Percentiles rank a stretch among this genome's conserved stretches.
Conservation (phyloP, 176 grass and related monocot species). For the Phoenix dactylifera region DNA sequence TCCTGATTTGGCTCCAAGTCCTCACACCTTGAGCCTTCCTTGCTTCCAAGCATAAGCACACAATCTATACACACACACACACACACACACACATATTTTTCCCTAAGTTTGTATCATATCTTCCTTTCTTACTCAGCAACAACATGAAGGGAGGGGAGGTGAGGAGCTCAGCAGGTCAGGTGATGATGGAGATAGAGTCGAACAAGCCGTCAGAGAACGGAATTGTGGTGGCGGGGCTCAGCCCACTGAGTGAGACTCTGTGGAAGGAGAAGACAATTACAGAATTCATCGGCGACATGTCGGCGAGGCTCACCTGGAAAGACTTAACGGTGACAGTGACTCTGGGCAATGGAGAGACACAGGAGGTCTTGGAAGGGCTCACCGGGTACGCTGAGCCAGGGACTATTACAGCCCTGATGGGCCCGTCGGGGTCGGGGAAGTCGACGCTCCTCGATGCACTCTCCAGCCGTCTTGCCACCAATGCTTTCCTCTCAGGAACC, state of each 20-base stretch:
- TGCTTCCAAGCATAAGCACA: too few species aligned
- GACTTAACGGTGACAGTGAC: constrained; percentile 83
- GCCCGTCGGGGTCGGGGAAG: constrained; percentile 87
- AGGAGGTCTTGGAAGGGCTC: constrained; percentile 66
- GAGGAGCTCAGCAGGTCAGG: constrained; percentile 29
- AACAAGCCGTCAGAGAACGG: constrained; percentile 24
- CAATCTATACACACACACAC: too few species aligned
- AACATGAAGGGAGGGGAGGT: constrained; percentile 15
- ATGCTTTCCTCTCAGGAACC: constrained; percentile 73
- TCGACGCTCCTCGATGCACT: constrained; percentile 87
- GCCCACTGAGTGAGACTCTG: constrained; percentile 96
- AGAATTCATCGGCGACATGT: constrained; percentile 69
- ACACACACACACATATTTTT: too few species aligned
- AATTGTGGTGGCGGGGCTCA: constrained; percentile 32
- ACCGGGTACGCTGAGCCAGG: constrained; percentile 85
- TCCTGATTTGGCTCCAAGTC: too few species aligned
- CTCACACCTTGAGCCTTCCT: too few species aligned
- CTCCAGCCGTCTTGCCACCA: constrained; percentile 68
- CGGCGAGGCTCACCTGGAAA: constrained; percentile 80
- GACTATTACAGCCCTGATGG: constrained; percentile 92
- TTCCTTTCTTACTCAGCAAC: too few species aligned
- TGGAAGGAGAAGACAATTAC: constrained; percentile 54
- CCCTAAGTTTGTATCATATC: too few species aligned
- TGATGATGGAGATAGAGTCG: constrained; percentile 59
- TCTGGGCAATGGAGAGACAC: constrained; percentile 52